Percentiles rank a stretch among this genome's conserved stretches.
Evolutionary conservation across 176 grass and related monocot genomes (phyloP).

Genomic region (Calamus simplicifolius): DNA sequence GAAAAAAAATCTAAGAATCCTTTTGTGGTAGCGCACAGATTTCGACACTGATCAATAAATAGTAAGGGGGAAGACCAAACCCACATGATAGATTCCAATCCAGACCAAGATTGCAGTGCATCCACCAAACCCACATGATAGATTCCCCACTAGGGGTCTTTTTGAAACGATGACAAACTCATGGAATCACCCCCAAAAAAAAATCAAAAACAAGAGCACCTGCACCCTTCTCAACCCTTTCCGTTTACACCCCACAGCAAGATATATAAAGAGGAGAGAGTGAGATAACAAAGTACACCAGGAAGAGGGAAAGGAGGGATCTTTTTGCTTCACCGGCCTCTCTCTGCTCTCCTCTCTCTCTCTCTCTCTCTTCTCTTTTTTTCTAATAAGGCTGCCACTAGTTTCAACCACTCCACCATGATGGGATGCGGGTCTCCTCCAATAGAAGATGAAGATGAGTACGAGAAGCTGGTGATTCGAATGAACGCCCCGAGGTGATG

Average conservation of each 20-base stretch:
- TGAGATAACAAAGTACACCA: conserved; percentile 10
- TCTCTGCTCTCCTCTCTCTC: neutral
- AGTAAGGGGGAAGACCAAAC: neutral
- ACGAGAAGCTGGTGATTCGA: conserved; percentile 83
- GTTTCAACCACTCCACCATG: conserved; percentile 27
- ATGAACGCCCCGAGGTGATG: conserved; percentile 95
- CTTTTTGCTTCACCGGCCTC: neutral
- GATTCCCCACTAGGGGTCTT: neutral
- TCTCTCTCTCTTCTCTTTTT: neutral
- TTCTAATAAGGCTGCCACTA: too few species aligned
- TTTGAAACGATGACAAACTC: conserved; percentile 5
- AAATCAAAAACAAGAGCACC: too few species aligned
- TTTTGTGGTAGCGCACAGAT: too few species aligned
- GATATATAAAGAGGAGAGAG: conserved; percentile 30
- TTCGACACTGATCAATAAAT: neutral
- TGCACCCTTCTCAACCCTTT: neutral
- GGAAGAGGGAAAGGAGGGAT: conserved; percentile 1
- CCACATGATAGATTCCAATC: conserved; percentile 8
- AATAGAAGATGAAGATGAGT: conserved; percentile 73
- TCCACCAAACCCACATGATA: conserved; percentile 8
- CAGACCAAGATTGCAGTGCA: neutral
- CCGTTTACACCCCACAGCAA: neutral
- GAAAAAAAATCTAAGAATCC: neutral
- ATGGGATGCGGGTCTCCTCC: conserved; percentile 62
- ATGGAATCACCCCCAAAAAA: too few species aligned